Base-by-base conservation (phyloP, 2,329 filamentous ascomycete genomes). In the Paecilomyces dactylethromorphus region DNA sequence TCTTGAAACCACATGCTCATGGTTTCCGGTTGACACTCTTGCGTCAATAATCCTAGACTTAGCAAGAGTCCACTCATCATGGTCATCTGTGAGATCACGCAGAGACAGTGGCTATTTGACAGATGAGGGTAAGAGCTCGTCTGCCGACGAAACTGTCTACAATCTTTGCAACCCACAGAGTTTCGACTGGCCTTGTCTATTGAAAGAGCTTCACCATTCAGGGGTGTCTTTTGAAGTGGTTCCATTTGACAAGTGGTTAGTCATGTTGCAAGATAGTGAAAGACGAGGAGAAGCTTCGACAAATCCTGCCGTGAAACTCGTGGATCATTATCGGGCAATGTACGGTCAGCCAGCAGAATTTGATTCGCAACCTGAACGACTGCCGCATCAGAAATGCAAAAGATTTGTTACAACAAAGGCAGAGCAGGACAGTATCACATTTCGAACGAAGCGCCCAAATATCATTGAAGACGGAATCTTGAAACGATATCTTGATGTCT, bases 191-290 rank as follows among this genome's bases (percentile, higher is more conserved):
- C 63, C 65, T 0, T 57, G 62, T 0, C 64, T 77, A 53, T 65
- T 78, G 3, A 65, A 63, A 0, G 64, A 65, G 0, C 59, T 77
- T 10, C 63, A 56, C 3, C 55, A 61, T 1, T 68, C 64, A 11
- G 74, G 74, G 0, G 68, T 77, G 26, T 57, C 64, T 4, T 77
- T 78, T 56, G 63, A 73, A 24, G 66, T 63, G 1, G 70, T 76
- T 6, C 56, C 67, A 0, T 67, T 76, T 35, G 57, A 60, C 7
- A 65, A 69, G 12, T 78, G 76, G 75, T 29, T 77, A 18, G 35
- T 57, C 15, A 64, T 66, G 57, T 60, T 78, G 21, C 65, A 66
- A 1, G 63, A 65, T 32, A 72, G 70, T 51, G 69, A 69, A 31
- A 56, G 57, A 0, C 55, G 62, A 3, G 69, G 69, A 0, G 69